A percentile compares a stretch with the other conserved stretches of the same genome.
These are phyloP conservation scores for Mimosa pudica DNA, from an alignment of 306 rosid genomes.

Conservation along the genomic window DNA sequence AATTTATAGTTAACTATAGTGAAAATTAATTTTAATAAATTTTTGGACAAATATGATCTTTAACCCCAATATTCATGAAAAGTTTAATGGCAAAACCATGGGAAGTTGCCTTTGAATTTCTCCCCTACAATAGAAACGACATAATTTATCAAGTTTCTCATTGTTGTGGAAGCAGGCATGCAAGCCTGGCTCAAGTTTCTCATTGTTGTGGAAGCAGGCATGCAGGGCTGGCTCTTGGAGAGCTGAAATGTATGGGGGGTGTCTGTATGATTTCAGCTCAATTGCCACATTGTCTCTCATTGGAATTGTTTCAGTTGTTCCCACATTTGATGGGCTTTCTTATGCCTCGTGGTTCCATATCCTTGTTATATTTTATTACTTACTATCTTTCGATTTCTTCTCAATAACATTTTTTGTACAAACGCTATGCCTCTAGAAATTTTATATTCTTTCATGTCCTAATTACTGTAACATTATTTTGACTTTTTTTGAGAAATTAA, in stretches of 20 bases:
- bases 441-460: too few species aligned
- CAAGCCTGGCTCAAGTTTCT: neutral
- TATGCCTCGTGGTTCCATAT: neutral
- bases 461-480: too few species aligned
- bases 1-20: too few species aligned
- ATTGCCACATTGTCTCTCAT: neutral
- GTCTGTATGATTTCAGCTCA: neutral
- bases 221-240: neutral
- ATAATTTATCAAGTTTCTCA: neutral
- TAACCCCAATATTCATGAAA: too few species aligned
- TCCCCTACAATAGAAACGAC: too few species aligned
- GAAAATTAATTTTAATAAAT: too few species aligned
- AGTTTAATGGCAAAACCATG: too few species aligned
- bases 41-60: too few species aligned
- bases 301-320: neutral
- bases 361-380: neutral
- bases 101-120: too few species aligned
- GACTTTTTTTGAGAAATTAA: too few species aligned
- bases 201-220: neutral
- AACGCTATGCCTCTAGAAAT: neutral
- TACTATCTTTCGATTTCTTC: neutral
- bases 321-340: neutral
- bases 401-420: neutral
- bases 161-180: neutral
- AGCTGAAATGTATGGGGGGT: neutral